These are phyloP conservation scores for Holtermannia corniformis DNA, from an alignment of 768 basidiomycete species.

Conservation along the genomic window DNA sequence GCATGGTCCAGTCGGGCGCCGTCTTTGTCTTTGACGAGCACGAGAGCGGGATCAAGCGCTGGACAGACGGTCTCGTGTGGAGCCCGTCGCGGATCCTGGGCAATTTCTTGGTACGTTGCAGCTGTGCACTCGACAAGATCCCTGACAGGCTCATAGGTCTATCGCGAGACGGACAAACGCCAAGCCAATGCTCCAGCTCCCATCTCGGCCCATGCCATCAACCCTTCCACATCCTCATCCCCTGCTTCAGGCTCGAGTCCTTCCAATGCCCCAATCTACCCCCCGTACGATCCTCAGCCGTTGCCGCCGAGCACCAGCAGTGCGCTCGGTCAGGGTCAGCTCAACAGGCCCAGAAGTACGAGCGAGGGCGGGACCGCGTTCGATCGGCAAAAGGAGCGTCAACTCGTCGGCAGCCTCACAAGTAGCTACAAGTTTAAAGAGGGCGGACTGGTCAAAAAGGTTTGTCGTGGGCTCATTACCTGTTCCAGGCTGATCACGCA, in stretches of 20 bases:
- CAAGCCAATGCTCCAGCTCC: not conserved
- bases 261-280: not conserved
- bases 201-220: not conserved
- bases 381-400: conserved; percentile 68
- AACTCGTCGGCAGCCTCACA: conserved; percentile 79
- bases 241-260: not conserved
- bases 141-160: conserved; percentile 49
- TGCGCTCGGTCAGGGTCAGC: conserved; percentile 16
- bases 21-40: conserved; percentile 98
- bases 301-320: conserved; percentile 4
- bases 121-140: not conserved
- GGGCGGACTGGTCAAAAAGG: conserved; percentile 96
- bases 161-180: conserved; percentile 82
- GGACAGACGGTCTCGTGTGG: conserved; percentile 96
- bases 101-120: conserved; percentile 67
- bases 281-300: conserved; percentile 35
- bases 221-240: not conserved
- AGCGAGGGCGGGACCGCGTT: conserved; percentile 43
- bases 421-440: conserved; percentile 88
- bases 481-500: not conserved
- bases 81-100: conserved; percentile 84
- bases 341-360: conserved; percentile 21
- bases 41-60: conserved; percentile 92
- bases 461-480: conserved; percentile 41
- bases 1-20: conserved; percentile 84